Conservation (phyloP, 129 eudicot genomes). For the Chrysanthemum lavandulifolium region DNA sequence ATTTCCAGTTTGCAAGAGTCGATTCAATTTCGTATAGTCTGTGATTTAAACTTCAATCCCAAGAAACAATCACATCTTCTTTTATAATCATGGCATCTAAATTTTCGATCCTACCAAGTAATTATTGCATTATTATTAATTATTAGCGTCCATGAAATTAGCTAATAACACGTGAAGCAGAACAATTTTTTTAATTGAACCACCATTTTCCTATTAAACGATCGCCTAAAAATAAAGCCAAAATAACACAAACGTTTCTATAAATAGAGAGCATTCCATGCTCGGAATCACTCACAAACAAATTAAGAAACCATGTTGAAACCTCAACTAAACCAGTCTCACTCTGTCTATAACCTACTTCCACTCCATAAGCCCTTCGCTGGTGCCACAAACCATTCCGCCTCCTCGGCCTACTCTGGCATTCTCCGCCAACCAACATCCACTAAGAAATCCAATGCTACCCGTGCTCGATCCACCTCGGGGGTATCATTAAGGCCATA, state of each 20-base stretch:
- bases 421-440: slow-evolving; percentile 12
- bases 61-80: too few species aligned
- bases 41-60: too few species aligned
- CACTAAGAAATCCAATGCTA: slow-evolving; percentile 20
- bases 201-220: too few species aligned
- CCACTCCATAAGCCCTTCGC: slow-evolving; percentile 32
- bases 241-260: neutral
- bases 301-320: slow-evolving; percentile 23
- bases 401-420: slow-evolving; percentile 29
- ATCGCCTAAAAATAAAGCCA: too few species aligned
- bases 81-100: too few species aligned
- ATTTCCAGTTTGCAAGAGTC: too few species aligned
- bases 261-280: slow-evolving; percentile 10
- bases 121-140: too few species aligned
- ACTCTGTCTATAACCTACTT: slow-evolving; percentile 24
- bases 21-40: too few species aligned
- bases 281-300: slow-evolving; percentile 1
- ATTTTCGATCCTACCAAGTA: too few species aligned
- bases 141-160: too few species aligned
- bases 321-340: slow-evolving; percentile 25
- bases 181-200: neutral
- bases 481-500: slow-evolving; percentile 26
- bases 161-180: too few species aligned
- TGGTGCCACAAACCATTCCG: slow-evolving; percentile 20
- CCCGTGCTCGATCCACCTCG: slow-evolving; percentile 24